Evolutionary conservation across 2,329 filamentous ascomycete species (phyloP).

Genomic region (Aureobasidium melanogenum): DNA sequence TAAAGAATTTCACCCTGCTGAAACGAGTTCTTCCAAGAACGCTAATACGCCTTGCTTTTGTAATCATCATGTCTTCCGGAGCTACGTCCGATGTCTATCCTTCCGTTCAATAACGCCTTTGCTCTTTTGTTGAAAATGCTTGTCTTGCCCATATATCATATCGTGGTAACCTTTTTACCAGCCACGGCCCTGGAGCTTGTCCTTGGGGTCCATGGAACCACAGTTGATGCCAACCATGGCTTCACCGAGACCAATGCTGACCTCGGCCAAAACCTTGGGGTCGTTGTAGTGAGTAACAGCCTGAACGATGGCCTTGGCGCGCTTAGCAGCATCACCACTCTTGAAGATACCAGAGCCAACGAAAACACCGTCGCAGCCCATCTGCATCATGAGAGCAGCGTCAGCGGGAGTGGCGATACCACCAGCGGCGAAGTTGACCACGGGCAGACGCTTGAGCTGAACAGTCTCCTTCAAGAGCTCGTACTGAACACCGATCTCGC

Average conservation of each 20-base stretch:
- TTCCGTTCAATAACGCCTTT: neutral
- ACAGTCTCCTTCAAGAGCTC: slow-evolving; percentile 78
- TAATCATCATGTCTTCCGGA: neutral
- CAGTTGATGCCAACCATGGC: slow-evolving; percentile 97
- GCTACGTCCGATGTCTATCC: neutral
- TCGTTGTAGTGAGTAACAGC: slow-evolving; percentile 88
- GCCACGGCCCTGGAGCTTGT: slow-evolving; percentile 78
- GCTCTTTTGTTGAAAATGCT: neutral
- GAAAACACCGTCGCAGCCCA: slow-evolving; percentile 96
- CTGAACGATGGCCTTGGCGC: slow-evolving; percentile 89
- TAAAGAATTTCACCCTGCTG: neutral
- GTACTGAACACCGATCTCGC: slow-evolving; percentile 71
- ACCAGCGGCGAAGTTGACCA: slow-evolving; percentile 97
- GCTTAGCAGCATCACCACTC: slow-evolving; percentile 78
- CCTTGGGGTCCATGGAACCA: slow-evolving; percentile 61
- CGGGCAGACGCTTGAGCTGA: slow-evolving; percentile 76
- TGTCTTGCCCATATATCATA: neutral
- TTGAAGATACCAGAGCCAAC: slow-evolving; percentile 98
- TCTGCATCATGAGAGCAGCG: slow-evolving; percentile 97
- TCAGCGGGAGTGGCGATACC: slow-evolving; percentile 98
- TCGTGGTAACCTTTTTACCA: slow-evolving; percentile 49
- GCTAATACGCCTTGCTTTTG: slow-evolving; percentile 10
- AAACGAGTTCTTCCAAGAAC: slow-evolving; percentile 1
- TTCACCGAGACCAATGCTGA: slow-evolving; percentile 84
- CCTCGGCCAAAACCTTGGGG: slow-evolving; percentile 74